Conservation (phyloP, 805 yeast genomes). For the Tanozyma kutaoensis region DNA sequence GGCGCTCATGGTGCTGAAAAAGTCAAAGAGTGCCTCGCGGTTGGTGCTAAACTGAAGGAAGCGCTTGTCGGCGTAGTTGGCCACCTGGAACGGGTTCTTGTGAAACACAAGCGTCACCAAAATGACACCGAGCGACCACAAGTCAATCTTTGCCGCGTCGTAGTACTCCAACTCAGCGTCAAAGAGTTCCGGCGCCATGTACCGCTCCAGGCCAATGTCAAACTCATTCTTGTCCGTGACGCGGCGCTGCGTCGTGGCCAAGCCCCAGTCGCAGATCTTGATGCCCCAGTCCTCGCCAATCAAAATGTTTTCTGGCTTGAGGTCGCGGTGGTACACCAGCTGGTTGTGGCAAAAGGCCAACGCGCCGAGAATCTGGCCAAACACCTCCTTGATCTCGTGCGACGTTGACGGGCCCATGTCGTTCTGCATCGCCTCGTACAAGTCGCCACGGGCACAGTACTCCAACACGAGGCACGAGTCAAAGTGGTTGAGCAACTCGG, state of each 20-base stretch:
- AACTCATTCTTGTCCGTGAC: constrained; percentile 47
- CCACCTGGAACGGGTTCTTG: constrained; percentile 75
- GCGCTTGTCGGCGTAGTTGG: constrained; percentile 67
- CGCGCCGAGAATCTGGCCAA: constrained; percentile 35
- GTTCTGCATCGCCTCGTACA: constrained; percentile 64
- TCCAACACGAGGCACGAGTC: constrained; percentile 51
- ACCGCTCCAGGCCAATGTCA: constrained; percentile 81
- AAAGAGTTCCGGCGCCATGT: constrained; percentile 90
- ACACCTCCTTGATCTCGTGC: constrained; percentile 41
- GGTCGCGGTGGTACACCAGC: constrained; percentile 40
- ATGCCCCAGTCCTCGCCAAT: constrained; percentile 35
- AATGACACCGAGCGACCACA: constrained; percentile 85
- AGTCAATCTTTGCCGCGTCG: constrained; percentile 70
- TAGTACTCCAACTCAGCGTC: constrained; percentile 48
- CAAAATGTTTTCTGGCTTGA: constrained; percentile 44
- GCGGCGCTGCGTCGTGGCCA: constrained; percentile 36
- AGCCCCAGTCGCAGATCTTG: constrained; percentile 46
- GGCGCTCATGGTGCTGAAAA: constrained; percentile 77
- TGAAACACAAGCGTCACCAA: constrained; percentile 77
- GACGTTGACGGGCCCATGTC: constrained; percentile 44
- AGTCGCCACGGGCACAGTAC: constrained; percentile 78
- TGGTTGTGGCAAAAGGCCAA: constrained; percentile 36
- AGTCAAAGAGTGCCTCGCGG: constrained; percentile 83
- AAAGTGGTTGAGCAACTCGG: constrained; percentile 33
- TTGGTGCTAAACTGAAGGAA: constrained; percentile 78